A percentile compares a stretch with the other conserved stretches of the same genome.
These are phyloP conservation scores for Nakaseomyces delphensis DNA, from an alignment of 1,139 yeast species.

Conservation along the genomic window DNA sequence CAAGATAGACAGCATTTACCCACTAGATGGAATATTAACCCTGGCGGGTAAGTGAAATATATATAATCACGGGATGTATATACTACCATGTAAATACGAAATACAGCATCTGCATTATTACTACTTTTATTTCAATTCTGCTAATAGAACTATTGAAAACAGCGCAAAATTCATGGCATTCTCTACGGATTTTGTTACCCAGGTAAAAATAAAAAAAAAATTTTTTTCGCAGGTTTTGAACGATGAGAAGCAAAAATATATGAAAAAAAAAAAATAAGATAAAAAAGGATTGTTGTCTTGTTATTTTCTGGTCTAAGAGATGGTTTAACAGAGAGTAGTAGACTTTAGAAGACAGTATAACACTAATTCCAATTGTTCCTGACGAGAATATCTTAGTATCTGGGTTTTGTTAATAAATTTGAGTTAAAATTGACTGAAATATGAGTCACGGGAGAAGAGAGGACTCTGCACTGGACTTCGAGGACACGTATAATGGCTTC, in stretches of 20 bases:
- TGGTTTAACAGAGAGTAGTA: background rate
- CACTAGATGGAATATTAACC: slow-evolving; percentile 2
- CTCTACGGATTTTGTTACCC: too few relatives aligned
- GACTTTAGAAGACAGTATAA: background rate
- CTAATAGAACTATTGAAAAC: too few relatives aligned
- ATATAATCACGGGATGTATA: background rate
- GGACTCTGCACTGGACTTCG: slow-evolving; percentile 45
- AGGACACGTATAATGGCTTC: slow-evolving; percentile 75
- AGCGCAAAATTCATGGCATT: too few relatives aligned
- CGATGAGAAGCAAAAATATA: too few relatives aligned
- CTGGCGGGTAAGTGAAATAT: background rate
- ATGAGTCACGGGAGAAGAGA: slow-evolving; percentile 7
- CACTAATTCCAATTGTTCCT: background rate
- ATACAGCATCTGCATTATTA: too few relatives aligned
- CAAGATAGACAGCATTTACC: slow-evolving; percentile 17
- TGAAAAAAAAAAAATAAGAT: background rate
- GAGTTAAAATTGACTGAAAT: background rate
- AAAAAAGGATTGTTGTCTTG: background rate
- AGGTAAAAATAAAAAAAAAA: too few relatives aligned
- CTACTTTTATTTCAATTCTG: too few relatives aligned
- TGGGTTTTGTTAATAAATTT: background rate
- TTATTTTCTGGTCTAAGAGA: background rate
- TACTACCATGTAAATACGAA: too few relatives aligned
- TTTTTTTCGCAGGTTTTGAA: too few relatives aligned
- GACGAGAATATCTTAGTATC: too few relatives aligned